phyloP scores from a whole-genome alignment of 2,329 filamentous ascomycete genomes.

The Microdochium trichocladiopsis region DNA sequence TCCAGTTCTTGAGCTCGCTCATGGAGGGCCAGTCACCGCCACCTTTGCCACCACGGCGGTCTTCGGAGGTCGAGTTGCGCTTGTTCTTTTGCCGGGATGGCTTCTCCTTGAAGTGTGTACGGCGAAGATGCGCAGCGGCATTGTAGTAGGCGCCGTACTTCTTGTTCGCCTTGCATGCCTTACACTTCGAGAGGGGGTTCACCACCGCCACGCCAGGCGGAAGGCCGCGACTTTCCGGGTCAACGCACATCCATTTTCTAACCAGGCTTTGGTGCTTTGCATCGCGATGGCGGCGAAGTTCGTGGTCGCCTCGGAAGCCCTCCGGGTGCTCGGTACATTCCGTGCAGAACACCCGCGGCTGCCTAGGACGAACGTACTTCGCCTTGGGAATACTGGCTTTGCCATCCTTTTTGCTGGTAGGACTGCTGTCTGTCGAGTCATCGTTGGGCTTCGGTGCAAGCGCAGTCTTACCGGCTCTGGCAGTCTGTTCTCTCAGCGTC shows the following conservation, averaged over 20 bases:
- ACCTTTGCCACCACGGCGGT: slow-evolving; percentile 47
- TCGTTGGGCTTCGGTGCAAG: slow-evolving; percentile 38
- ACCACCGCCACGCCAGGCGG: slow-evolving; percentile 40
- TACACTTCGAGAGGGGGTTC: slow-evolving; percentile 71
- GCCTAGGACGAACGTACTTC: slow-evolving; percentile 54
- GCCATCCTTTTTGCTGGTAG: slow-evolving; percentile 25
- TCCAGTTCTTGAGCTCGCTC: slow-evolving; percentile 52
- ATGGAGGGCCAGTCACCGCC: slow-evolving; percentile 50
- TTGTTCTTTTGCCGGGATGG: slow-evolving; percentile 36
- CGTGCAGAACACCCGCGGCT: slow-evolving; percentile 64
- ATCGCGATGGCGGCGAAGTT: slow-evolving; percentile 62
- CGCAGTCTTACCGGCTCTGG: slow-evolving; percentile 28
- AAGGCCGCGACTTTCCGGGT: slow-evolving; percentile 36
- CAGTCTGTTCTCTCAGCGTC: slow-evolving; percentile 36
- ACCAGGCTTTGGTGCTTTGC: slow-evolving; percentile 54
- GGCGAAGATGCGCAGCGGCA: slow-evolving; percentile 80
- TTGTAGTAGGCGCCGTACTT: slow-evolving; percentile 92
- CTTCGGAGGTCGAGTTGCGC: slow-evolving; percentile 25
- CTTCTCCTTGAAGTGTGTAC: slow-evolving; percentile 77
- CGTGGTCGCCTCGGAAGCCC: slow-evolving; percentile 82
- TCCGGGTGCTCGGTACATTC: slow-evolving; percentile 66
- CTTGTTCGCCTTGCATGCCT: slow-evolving; percentile 71
- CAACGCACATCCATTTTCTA: slow-evolving; percentile 52
- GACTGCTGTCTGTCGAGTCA: slow-evolving; percentile 10
- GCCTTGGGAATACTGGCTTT: slow-evolving; percentile 36